Conservation (phyloP, 2,329 filamentous ascomycete genomes). For the Nigrograna mackinnonii region DNA sequence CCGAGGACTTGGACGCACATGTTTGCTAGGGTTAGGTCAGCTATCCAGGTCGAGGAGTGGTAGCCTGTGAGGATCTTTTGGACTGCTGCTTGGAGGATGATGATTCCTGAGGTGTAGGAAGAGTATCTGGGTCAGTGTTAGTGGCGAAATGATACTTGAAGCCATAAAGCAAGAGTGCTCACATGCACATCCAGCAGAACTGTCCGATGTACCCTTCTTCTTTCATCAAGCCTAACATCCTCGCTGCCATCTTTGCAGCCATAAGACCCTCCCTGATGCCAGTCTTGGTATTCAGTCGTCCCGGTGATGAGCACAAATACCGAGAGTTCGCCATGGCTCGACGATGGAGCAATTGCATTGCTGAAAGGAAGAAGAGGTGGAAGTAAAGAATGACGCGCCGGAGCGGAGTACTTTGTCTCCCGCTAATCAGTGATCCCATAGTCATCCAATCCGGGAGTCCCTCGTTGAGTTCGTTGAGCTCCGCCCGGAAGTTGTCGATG, state of each 20-base stretch:
- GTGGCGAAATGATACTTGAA: no score
- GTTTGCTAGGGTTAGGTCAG: conserved; percentile 9
- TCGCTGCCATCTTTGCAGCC: conserved; percentile 17
- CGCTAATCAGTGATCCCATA: conserved; percentile 1
- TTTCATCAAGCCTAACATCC: conserved; percentile 15
- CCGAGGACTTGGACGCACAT: conserved; percentile 9
- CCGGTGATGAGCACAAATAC: not conserved
- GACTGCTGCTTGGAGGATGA: conserved; percentile 15
- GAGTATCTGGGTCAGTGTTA: conserved; percentile 10
- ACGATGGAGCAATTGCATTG: conserved; percentile 19
- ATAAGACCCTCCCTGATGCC: conserved; percentile 18
- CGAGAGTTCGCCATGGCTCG: conserved; percentile 12
- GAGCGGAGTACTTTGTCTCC: conserved; percentile 2
- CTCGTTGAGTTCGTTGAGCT: conserved; percentile 13
- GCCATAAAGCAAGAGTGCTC: no score
- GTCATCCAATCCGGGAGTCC: conserved; percentile 17
- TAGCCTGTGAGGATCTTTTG: conserved; percentile 15
- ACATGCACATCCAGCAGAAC: conserved; percentile 26
- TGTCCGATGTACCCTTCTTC: conserved; percentile 15
- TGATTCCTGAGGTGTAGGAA: conserved; percentile 16
- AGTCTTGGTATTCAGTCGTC: not conserved
- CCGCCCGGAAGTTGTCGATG: conserved; percentile 11
- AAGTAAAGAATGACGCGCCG: conserved; percentile 17
- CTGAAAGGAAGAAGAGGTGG: conserved; percentile 24
- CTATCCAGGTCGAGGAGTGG: conserved; percentile 1